Evolutionary conservation across 805 yeast species (phyloP).

Genomic region (Blastobotrys muscicola): DNA sequence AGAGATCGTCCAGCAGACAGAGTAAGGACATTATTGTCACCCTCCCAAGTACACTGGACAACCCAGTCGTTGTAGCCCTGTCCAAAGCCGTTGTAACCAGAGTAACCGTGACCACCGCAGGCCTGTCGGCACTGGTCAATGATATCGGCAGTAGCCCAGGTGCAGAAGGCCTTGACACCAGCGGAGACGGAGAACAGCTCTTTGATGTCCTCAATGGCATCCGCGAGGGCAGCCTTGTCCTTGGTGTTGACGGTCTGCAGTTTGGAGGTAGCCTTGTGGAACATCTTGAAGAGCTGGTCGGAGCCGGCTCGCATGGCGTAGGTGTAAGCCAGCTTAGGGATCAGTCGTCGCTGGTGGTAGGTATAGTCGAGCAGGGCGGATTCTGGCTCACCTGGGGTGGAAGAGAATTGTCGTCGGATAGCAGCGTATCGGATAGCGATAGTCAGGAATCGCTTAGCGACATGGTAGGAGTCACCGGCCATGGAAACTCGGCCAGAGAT

Average conservation of each 20-base stretch:
- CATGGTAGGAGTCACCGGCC: constrained; percentile 79
- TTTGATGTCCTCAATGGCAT: constrained; percentile 52
- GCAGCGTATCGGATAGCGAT: constrained; percentile 85
- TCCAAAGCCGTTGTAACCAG: constrained; percentile 86
- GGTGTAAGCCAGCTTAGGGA: constrained; percentile 75
- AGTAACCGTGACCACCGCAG: constrained; percentile 95
- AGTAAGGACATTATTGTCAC: constrained; percentile 83
- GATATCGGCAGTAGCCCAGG: constrained; percentile 73
- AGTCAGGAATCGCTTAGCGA: constrained; percentile 68
- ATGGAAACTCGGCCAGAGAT: constrained; percentile 83
- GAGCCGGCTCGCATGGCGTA: constrained; percentile 72
- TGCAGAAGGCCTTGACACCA: constrained; percentile 77
- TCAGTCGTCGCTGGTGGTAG: constrained; percentile 75
- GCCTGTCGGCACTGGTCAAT: constrained; percentile 89
- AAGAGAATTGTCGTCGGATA: constrained; percentile 77
- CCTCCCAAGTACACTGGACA: constrained; percentile 99
- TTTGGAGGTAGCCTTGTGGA: constrained; percentile 35
- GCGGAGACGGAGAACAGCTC: constrained; percentile 77
- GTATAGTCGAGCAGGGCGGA: constrained; percentile 78
- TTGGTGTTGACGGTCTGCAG: constrained; percentile 36
- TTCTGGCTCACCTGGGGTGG: constrained; percentile 41
- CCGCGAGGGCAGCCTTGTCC: constrained; percentile 38
- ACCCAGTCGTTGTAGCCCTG: constrained; percentile 87
- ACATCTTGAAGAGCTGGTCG: constrained; percentile 40
- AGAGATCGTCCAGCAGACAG: constrained; percentile 77